Evolutionary conservation across 2,329 filamentous ascomycete genomes (phyloP).

Genomic region (Colletotrichum sp.): DNA sequence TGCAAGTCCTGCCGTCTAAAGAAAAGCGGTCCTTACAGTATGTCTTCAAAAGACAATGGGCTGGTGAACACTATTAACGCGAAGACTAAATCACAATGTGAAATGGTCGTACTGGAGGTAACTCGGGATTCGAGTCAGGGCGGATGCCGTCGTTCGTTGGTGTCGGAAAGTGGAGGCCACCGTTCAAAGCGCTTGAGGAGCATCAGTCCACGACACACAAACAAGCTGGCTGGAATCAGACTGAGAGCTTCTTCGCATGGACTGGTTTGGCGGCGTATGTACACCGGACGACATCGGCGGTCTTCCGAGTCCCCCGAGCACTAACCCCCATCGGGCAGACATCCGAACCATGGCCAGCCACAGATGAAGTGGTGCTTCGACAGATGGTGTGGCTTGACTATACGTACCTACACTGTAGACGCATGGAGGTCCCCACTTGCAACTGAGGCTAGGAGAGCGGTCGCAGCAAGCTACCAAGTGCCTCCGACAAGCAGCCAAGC

Average conservation of each 20-base stretch:
- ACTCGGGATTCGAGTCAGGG: conserved; percentile 16
- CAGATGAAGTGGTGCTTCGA: background rate
- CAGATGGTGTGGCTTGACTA: background rate
- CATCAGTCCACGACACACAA: background rate
- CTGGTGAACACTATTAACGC: background rate
- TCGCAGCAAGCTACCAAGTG: background rate
- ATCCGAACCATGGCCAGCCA: background rate
- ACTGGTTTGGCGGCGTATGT: background rate
- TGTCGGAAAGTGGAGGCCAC: conserved; percentile 12
- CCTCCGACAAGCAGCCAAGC: background rate
- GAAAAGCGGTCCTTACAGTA: background rate
- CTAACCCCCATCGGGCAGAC: background rate
- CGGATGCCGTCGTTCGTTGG: background rate
- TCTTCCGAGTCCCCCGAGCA: background rate
- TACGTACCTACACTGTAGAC: background rate
- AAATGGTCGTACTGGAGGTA: background rate
- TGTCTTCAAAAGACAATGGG: background rate
- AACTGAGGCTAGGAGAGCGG: conserved; percentile 5
- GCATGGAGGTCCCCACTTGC: background rate
- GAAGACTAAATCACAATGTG: background rate
- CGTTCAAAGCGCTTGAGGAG: background rate
- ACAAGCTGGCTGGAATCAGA: background rate
- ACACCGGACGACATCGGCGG: conserved; percentile 19
- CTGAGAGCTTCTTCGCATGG: background rate
- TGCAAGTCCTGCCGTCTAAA: background rate